A percentile compares a stretch with the other conserved stretches of the same genome.
Evolutionary conservation across 176 grass and related monocot species (phyloP).

Genomic region (Bolboschoenus planiculmis): DNA sequence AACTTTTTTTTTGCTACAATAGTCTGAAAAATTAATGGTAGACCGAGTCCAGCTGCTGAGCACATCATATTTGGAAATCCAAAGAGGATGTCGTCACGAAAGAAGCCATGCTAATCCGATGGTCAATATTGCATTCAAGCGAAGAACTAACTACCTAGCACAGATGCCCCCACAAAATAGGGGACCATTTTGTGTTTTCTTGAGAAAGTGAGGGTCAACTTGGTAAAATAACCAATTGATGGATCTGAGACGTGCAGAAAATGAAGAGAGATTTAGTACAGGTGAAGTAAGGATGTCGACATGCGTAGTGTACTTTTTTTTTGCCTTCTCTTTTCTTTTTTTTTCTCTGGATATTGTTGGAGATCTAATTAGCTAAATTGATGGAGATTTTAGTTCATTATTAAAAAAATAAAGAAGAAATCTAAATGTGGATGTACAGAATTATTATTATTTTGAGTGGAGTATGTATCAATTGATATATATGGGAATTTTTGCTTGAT

Average conservation of each 20-base stretch:
- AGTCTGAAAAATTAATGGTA: not conserved
- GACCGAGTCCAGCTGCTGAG: not conserved
- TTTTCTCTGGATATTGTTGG: not conserved
- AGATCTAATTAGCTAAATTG: not conserved
- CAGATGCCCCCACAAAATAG: not conserved
- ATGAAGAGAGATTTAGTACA: not conserved
- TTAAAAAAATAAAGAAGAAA: not conserved
- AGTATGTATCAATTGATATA: not conserved
- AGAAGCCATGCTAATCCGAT: not conserved
- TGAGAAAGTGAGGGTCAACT: not conserved
- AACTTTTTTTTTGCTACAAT: too few species aligned
- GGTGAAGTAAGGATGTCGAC: constrained; percentile 9
- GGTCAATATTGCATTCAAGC: not conserved
- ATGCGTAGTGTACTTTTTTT: not conserved
- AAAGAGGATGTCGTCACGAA: not conserved
- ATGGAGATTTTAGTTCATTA: not conserved
- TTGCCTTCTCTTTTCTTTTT: too few species aligned
- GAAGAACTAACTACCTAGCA: not conserved
- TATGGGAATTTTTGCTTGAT: not conserved
- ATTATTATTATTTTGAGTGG: not conserved
- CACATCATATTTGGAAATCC: not conserved
- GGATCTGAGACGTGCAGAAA: not conserved
- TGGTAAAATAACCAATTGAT: not conserved
- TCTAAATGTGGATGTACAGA: not conserved
- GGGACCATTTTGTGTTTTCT: not conserved